A percentile compares a stretch with the other conserved stretches of the same genome.
Evolutionary conservation across 2,329 filamentous ascomycete genomes (phyloP).

Genomic region (Scorias spongiosa): DNA sequence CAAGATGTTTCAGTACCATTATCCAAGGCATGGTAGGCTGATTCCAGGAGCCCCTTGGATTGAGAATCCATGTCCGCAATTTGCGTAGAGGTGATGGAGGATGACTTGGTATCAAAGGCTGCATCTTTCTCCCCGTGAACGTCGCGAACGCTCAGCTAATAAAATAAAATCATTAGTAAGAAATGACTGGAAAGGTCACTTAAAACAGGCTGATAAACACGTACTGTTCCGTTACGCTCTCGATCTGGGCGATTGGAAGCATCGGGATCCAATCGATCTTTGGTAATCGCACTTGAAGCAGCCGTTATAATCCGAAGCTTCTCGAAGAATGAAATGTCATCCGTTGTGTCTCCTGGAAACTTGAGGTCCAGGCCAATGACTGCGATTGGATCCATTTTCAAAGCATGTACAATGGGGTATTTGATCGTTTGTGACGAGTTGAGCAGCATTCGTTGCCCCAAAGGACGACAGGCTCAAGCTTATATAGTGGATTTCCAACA

Average conservation of each 20-base stretch:
- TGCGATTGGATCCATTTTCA: slow-evolving; percentile 23
- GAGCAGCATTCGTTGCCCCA: too few species aligned
- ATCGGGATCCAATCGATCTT: neutral
- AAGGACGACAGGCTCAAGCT: too few species aligned
- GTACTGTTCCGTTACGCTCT: neutral
- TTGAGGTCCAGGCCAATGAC: slow-evolving; percentile 30
- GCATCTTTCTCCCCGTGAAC: too few species aligned
- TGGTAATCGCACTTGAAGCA: neutral
- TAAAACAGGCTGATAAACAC: neutral
- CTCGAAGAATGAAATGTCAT: slow-evolving; percentile 6
- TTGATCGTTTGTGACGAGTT: neutral
- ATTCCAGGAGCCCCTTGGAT: slow-evolving; percentile 12
- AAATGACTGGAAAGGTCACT: too few species aligned
- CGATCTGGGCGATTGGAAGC: neutral
- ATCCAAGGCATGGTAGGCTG: slow-evolving; percentile 8
- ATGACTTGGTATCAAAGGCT: too few species aligned
- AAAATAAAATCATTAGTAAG: too few species aligned
- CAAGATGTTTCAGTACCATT: too few species aligned
- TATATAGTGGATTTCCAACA: too few species aligned
- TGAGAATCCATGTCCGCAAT: slow-evolving; percentile 15
- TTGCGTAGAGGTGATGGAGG: slow-evolving; percentile 2
- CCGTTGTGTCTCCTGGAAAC: slow-evolving; percentile 5
- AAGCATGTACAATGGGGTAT: neutral
- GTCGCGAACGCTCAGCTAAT: too few species aligned
- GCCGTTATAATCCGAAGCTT: slow-evolving; percentile 2